phyloP scores from a whole-genome alignment of 179 eudicot species.

The Amaranthus tricolor region DNA sequence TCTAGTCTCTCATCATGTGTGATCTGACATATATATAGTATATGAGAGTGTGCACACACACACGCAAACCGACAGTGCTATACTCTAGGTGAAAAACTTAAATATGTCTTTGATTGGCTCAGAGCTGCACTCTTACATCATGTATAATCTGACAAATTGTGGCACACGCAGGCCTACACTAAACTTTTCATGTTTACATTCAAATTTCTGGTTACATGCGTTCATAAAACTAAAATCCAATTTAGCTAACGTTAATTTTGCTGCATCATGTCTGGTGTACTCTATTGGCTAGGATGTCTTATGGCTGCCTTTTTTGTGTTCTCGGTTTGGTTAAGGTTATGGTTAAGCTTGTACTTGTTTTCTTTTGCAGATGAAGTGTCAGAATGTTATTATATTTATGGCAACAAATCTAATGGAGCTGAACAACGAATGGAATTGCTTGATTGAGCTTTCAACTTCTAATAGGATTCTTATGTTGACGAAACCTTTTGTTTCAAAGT shows the following conservation, averaged over 20 bases:
- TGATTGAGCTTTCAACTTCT: conserved; percentile 55
- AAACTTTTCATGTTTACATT: neutral
- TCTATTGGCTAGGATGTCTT: neutral
- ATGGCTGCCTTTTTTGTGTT: neutral
- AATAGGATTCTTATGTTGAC: conserved; percentile 39
- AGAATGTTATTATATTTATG: conserved; percentile 66
- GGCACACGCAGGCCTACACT: too few species aligned
- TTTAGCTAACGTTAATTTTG: neutral
- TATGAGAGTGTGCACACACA: neutral
- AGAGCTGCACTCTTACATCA: too few species aligned
- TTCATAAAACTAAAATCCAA: neutral
- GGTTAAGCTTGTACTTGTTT: conserved; percentile 13
- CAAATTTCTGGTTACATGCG: neutral
- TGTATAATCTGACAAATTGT: too few species aligned
- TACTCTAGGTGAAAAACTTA: too few species aligned
- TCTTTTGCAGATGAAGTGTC: conserved; percentile 72
- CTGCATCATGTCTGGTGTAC: neutral
- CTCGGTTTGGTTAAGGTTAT: neutral
- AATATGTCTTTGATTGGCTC: too few species aligned
- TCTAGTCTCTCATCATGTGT: conserved; percentile 5
- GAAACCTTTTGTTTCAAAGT: conserved; percentile 65
- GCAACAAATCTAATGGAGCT: conserved; percentile 79
- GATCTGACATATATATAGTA: neutral
- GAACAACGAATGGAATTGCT: conserved; percentile 74
- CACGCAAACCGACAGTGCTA: too few species aligned